These are phyloP conservation scores for Primulina tabacum DNA, from an alignment of 257 asterid genomes.

Conservation along the genomic window DNA sequence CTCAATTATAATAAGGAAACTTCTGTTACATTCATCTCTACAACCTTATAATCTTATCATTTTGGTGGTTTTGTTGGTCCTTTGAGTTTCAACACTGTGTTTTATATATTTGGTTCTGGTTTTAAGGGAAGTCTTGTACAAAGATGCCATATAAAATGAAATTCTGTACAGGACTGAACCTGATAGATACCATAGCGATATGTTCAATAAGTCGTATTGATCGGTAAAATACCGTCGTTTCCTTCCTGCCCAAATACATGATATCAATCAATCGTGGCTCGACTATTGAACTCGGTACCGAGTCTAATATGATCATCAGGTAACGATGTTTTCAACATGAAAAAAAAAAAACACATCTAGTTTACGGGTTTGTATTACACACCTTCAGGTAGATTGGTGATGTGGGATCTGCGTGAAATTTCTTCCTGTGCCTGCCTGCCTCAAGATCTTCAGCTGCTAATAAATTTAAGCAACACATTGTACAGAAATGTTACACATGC, in stretches of 20 bases:
- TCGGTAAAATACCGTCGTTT: constrained; percentile 52
- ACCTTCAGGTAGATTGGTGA: constrained; percentile 92
- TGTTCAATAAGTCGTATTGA: constrained; percentile 47
- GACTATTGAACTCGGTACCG: constrained; percentile 20
- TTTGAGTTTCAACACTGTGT: not conserved
- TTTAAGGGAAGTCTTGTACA: constrained; percentile 38
- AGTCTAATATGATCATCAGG: not conserved
- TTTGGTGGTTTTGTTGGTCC: not conserved
- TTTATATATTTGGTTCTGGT: not conserved
- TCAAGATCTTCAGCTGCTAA: constrained; percentile 82
- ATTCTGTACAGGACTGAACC: constrained; percentile 94
- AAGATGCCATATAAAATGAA: constrained; percentile 55
- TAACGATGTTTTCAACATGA: not conserved
- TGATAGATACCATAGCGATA: constrained; percentile 50
- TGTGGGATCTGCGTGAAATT: constrained; percentile 74
- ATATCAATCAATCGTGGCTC: constrained; percentile 41
- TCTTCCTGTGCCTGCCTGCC: constrained; percentile 70
- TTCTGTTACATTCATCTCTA: not conserved
- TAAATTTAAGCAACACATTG: constrained; percentile 3
- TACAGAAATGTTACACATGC: not conserved
- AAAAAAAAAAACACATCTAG: not conserved
- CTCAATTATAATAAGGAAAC: not conserved
- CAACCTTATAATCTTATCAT: not conserved
- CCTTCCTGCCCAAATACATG: constrained; percentile 63
- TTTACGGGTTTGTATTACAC: not conserved